A percentile compares a stretch with the other conserved stretches of the same genome.
Conservation (phyloP, 2,329 filamentous ascomycete genomes). For the Alternaria tenuissima region DNA sequence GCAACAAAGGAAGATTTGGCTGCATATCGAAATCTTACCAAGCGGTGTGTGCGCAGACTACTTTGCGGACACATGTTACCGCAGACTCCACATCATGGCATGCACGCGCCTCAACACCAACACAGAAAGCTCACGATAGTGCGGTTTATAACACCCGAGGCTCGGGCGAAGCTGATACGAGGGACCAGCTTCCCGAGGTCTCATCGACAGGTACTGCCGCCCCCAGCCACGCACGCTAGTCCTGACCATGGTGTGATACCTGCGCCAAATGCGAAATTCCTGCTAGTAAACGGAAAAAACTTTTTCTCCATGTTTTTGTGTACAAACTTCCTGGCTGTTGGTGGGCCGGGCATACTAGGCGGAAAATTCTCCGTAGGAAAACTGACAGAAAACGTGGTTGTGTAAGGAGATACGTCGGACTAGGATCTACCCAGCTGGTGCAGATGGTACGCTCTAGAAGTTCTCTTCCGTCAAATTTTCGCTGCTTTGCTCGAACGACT, state of each 20-base stretch:
- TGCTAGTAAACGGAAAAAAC: not conserved
- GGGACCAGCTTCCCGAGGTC: not conserved
- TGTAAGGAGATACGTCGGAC: not conserved
- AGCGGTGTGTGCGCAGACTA: not conserved
- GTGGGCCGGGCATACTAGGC: constrained; percentile 7
- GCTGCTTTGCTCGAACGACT: constrained; percentile 1
- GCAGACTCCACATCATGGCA: not conserved
- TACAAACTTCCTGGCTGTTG: not conserved
- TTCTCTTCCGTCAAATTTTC: constrained; percentile 1
- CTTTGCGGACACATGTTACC: not conserved
- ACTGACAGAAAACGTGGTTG: not conserved
- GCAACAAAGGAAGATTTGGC: not conserved
- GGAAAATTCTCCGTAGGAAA: constrained; percentile 6
- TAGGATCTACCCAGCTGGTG: not conserved
- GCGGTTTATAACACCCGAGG: constrained; percentile 4
- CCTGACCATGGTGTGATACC: not conserved
- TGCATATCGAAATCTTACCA: constrained; percentile 1
- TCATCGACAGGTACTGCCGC: no score
- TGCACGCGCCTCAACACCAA: constrained; percentile 12
- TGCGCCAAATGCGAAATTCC: not conserved
- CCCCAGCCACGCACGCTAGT: not conserved
- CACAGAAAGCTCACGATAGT: constrained; percentile 8
- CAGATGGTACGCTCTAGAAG: not conserved
- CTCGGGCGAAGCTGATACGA: constrained; percentile 9
- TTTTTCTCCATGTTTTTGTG: not conserved